Evolutionary conservation across 495 filamentous ascomycete species (phyloP).

Genomic region (Mycothermus thermophilus): DNA sequence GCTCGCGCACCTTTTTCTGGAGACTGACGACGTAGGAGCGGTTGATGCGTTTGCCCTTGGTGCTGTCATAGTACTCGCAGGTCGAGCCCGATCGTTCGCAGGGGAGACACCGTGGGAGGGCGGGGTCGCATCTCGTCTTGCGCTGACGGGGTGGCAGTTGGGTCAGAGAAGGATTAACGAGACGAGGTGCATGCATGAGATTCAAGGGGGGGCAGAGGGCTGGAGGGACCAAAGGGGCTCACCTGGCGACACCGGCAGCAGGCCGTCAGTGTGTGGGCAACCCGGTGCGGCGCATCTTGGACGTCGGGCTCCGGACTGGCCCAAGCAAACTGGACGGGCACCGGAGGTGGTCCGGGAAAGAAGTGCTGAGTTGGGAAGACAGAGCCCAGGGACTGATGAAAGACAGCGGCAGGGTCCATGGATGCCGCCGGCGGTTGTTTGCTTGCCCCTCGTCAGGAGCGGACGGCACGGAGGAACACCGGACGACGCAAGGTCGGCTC

Average conservation of each 20-base stretch:
- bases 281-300: conserved; percentile 37
- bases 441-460: neutral
- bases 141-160: too few species aligned
- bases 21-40: conserved; percentile 79
- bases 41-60: conserved; percentile 61
- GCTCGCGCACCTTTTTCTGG: conserved; percentile 61
- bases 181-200: too few species aligned
- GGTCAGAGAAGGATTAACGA: too few species aligned
- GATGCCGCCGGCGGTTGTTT: too few species aligned
- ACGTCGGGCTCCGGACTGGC: conserved; percentile 20
- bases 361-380: conserved; percentile 23
- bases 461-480: too few species aligned
- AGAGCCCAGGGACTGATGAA: conserved; percentile 36
- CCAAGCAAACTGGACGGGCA: conserved; percentile 14
- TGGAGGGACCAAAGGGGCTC: conserved; percentile 23
- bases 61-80: conserved; percentile 88
- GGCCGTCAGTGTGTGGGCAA: conserved; percentile 76
- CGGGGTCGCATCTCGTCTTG: conserved; percentile 88
- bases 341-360: conserved; percentile 16
- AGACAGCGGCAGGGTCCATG: conserved; percentile 39
- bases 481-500: too few species aligned
- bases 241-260: conserved; percentile 48
- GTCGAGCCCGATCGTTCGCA: conserved; percentile 79
- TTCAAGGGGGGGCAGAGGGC: too few species aligned
- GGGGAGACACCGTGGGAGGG: conserved; percentile 77